Conservation (phyloP, 352 stramenopile species). For the Phytophthora melonis region DNA sequence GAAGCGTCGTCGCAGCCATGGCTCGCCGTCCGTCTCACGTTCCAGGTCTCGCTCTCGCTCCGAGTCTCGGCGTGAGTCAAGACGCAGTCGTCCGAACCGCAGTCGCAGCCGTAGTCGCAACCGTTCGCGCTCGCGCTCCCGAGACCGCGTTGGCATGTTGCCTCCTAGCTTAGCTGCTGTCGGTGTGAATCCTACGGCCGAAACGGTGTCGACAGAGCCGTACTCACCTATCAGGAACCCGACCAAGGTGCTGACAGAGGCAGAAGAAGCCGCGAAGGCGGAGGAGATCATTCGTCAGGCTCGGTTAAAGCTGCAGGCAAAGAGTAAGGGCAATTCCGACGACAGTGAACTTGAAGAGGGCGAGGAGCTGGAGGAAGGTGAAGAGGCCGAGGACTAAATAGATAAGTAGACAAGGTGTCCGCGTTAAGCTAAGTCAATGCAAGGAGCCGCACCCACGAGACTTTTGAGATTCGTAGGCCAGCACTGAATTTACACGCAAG, state of each 20-base stretch:
- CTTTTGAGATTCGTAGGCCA: no score
- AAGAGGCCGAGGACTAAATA: conserved; percentile 36
- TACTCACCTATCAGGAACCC: conserved; percentile 29
- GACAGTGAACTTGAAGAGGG: conserved; percentile 73
- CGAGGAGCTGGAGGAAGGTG: conserved; percentile 59
- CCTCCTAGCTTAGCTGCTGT: conserved; percentile 33
- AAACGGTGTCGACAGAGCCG: conserved; percentile 4
- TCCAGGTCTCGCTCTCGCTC: conserved; percentile 53
- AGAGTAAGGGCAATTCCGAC: conserved; percentile 37
- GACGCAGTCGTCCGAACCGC: conserved; percentile 23
- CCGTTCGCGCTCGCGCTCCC: conserved; percentile 35
- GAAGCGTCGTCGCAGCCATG: conserved; percentile 39
- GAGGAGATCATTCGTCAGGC: conserved; percentile 81
- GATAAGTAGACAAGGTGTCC: background rate
- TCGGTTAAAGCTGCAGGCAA: conserved; percentile 62
- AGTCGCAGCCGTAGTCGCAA: conserved; percentile 48
- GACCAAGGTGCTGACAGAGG: conserved; percentile 38
- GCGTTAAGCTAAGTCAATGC: background rate
- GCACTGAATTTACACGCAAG: no score
- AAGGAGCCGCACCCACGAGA: background rate
- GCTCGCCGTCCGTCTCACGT: conserved; percentile 45
- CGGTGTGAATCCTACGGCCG: conserved; percentile 11
- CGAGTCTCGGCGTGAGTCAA: conserved; percentile 28
- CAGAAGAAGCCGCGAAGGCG: conserved; percentile 60
- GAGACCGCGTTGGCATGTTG: conserved; percentile 27